phyloP scores from a whole-genome alignment of 495 filamentous ascomycete species.

The Bombardia bombarda region DNA sequence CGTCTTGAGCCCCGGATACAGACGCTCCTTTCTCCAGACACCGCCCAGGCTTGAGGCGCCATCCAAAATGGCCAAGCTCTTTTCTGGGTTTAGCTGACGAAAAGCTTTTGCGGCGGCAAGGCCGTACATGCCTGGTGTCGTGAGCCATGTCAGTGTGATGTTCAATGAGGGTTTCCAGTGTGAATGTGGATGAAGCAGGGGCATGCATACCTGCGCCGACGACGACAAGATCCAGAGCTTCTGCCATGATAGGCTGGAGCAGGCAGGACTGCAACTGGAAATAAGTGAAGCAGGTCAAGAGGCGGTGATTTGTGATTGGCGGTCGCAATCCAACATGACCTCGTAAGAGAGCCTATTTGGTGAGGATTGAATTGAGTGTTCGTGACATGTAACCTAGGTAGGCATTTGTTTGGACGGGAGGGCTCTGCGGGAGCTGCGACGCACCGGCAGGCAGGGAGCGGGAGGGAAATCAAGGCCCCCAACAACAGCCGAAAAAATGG shows the following conservation, averaged over 20 bases:
- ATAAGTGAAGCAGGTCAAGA: too few species aligned
- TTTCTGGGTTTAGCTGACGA: conserved; percentile 30
- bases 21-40: conserved; percentile 55
- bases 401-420: too few species aligned
- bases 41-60: conserved; percentile 48
- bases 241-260: conserved; percentile 15
- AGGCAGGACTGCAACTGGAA: too few species aligned
- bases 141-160: not conserved
- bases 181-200: not conserved
- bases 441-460: too few species aligned
- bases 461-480: too few species aligned
- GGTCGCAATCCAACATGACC: too few species aligned
- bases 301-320: too few species aligned
- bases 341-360: too few species aligned
- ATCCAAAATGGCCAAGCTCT: conserved; percentile 32
- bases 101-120: conserved; percentile 34
- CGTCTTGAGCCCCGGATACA: conserved; percentile 61
- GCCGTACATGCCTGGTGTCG: conserved; percentile 33
- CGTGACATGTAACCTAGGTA: too few species aligned
- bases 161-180: not conserved
- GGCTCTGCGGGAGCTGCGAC: too few species aligned
- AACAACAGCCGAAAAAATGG: too few species aligned
- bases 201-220: conserved; percentile 34
- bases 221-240: conserved; percentile 35
- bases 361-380: too few species aligned